Base-by-base conservation (phyloP, 2,329 filamentous ascomycete species). In the Colletotrichum tabaci region DNA sequence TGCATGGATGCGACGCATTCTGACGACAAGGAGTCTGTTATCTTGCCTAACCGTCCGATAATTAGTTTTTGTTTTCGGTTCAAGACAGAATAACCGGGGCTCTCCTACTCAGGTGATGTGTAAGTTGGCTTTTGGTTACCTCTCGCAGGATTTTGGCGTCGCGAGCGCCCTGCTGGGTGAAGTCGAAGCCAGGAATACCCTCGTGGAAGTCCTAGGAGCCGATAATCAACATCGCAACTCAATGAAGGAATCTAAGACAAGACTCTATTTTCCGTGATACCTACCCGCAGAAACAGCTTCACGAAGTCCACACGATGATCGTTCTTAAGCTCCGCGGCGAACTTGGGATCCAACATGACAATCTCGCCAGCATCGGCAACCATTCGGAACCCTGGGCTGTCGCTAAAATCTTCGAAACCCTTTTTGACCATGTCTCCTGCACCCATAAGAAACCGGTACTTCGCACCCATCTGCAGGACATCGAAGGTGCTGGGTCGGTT, bases 91-190 rank as follows among this genome's bases (percentile, higher is more conserved):
- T 8, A 0, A 0, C 35, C 13, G 3, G 12, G 21, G 26, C 26
- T 6, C 5, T 23, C 64, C 2, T 21, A 66, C 64, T 61, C 12
- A 66, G 21, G 13, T 66, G 64, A 53, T 66, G 64, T 4, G 64
- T 66, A 4, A 66, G 13, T 46, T 66, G 64, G 38, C 64, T 66
- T 21, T 66, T 66, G 6, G 64, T 66, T 4, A 66, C 64, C 26
- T 66, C 55, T 38, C 64, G 40, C 1, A 66, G n/a, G 13, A 66
- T 66, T 18, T 66, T 66, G 0, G 64, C 64, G 4, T 66, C 64
- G 10, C 64, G 64, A 9, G 64, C 64, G 21, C 64, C 64, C 16
- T 66, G 46, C 16, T 61, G 64, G 2, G 64, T 66, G n/a, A 66
- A 66, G 12, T 66, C 64, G 18, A 66, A 66, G 2, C 64, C 64